phyloP scores from a whole-genome alignment of 768 basidiomycete species.

The Tricholoma furcatifolium region DNA sequence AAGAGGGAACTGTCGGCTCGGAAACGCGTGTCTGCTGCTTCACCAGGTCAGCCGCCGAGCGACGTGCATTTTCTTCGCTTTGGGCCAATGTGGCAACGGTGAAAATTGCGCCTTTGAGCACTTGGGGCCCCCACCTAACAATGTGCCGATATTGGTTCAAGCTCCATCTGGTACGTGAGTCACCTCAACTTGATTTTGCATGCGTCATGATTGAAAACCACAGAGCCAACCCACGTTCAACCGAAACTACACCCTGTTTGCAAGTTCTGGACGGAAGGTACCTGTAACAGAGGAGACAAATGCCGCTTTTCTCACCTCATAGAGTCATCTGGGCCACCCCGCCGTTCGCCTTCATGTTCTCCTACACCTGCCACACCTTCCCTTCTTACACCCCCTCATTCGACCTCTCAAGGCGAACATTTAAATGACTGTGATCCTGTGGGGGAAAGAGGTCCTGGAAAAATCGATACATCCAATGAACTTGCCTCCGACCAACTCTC shows the following conservation, averaged over 20 bases:
- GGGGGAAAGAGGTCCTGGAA: neutral
- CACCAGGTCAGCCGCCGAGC: slow-evolving; percentile 8
- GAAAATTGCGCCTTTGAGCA: slow-evolving; percentile 17
- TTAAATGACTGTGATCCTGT: neutral
- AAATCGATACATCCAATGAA: neutral
- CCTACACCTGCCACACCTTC: neutral
- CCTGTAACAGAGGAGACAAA: slow-evolving; percentile 9
- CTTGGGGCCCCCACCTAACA: neutral
- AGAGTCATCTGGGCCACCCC: no score
- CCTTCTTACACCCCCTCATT: neutral
- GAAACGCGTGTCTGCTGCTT: slow-evolving; percentile 9
- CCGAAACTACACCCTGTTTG: neutral
- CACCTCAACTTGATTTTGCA: neutral
- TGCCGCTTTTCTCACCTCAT: slow-evolving; percentile 12
- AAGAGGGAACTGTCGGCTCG: slow-evolving; percentile 9
- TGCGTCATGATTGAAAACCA: neutral
- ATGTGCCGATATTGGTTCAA: neutral
- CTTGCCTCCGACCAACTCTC: neutral
- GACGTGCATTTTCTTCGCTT: slow-evolving; percentile 16
- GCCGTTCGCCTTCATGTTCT: neutral
- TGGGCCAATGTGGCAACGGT: slow-evolving; percentile 15
- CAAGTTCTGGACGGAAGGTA: slow-evolving; percentile 9
- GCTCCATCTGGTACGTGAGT: slow-evolving; percentile 1
- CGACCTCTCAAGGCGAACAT: neutral
- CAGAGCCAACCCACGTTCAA: neutral